A percentile compares a stretch with the other conserved stretches of the same genome.
phyloP scores from a whole-genome alignment of 768 basidiomycete species.

The Peribolospora baueri region DNA sequence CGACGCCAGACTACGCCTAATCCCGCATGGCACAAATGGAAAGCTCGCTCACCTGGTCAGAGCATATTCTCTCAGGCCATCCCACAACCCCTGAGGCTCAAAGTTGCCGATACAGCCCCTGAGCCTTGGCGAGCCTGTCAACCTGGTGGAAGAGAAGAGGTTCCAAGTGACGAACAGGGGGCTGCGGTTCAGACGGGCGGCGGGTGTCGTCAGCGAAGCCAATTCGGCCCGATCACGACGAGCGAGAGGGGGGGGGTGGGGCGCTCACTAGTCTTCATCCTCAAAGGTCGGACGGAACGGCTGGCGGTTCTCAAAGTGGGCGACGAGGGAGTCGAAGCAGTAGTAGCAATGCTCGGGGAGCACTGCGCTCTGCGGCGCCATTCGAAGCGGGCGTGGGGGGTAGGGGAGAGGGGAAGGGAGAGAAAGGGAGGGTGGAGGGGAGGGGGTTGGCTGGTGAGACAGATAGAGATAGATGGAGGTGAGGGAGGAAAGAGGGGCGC shows the following conservation, averaged over 20 bases:
- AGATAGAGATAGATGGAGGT: not conserved
- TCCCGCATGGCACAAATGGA: not conserved
- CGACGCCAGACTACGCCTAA: not conserved
- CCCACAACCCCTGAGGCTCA: slow-evolving; percentile 40
- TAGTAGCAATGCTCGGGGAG: slow-evolving; percentile 18
- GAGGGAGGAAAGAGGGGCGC: not conserved
- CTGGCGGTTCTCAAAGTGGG: slow-evolving; percentile 24
- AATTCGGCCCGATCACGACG: not conserved
- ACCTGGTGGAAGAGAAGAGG: slow-evolving; percentile 35
- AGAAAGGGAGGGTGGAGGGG: not conserved
- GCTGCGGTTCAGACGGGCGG: slow-evolving; percentile 22
- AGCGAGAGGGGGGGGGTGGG: not conserved
- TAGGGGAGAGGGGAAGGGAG: not conserved
- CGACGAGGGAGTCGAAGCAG: slow-evolving; percentile 23
- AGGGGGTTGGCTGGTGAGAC: not conserved
- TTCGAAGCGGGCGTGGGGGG: not conserved
- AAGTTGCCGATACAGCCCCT: slow-evolving; percentile 94
- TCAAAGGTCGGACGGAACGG: slow-evolving; percentile 39
- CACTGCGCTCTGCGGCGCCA: not conserved
- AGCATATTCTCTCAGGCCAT: slow-evolving; percentile 72
- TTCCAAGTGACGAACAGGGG: slow-evolving; percentile 97
- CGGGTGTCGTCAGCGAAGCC: slow-evolving; percentile 2
- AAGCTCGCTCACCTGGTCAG: slow-evolving; percentile 32
- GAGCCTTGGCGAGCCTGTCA: slow-evolving; percentile 33
- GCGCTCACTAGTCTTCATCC: slow-evolving; percentile 51